Evolutionary conservation across 2,329 filamentous ascomycete genomes (phyloP), one percentile per base, ranked within the genome.

Genomic region (Plenodomus lindquistii): DNA sequence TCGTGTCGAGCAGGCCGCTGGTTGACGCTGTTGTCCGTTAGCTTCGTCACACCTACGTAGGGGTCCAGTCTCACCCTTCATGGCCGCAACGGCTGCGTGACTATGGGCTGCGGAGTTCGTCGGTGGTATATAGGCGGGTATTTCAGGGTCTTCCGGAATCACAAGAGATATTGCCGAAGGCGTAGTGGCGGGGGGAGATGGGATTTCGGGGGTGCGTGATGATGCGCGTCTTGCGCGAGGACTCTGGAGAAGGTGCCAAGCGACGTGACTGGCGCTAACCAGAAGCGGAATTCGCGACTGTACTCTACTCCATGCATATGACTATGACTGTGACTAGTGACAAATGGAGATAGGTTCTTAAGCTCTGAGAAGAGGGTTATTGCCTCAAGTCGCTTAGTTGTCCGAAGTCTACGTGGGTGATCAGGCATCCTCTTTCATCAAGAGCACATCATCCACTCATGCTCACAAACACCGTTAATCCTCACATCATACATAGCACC

Each of bases 11-110:
- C 6, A 73, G 54, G 20, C 68, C 54, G 44, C 61, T 53, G 57
- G 61, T 42, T 46, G 60, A 56, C 48, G 64, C 62, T 65, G 54
- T 52, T 40, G 44, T 47, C 55, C 47, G 49, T 67, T 53, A 61
- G 60, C 52, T 11, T 31, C 6, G 15, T 4, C 27, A 7, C 27
- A 31, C 27, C 9, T 11, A 13, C 4, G 27, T 15, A 15, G 4
- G 40, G 66, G 66, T 44, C 67, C 72, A 54, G 67, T 70, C 34
- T 67, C 62, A 37, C 67, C 65, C 69, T 72, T 72, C 49, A 39
- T 54, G 38, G 35, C 39, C 44, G 38, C 4, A 31, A 13, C 11
- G 27, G 27, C 27, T 15, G 27, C 27, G 44, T 38, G 17, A 29
- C 11, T 40, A 36, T 37, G 36, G 78, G 50, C 77, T 76, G 41